Evolutionary conservation across 2,329 filamentous ascomycete species (phyloP).

Genomic region (Tothia fuscella): DNA sequence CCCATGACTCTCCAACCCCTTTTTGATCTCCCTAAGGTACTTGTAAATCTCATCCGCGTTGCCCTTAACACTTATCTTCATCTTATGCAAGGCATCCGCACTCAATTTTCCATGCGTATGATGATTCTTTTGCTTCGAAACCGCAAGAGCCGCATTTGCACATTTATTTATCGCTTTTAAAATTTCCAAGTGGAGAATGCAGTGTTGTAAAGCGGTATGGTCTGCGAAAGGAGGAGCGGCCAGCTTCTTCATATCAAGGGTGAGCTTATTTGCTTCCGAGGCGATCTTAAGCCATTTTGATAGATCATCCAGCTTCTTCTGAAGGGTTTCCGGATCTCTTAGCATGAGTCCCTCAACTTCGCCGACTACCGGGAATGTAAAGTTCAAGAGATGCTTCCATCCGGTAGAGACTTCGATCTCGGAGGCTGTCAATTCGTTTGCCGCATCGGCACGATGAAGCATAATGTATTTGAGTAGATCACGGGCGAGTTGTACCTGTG

Average conservation of each 20-base stretch:
- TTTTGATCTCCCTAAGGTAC: conserved; percentile 11
- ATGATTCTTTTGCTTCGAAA: conserved; percentile 9
- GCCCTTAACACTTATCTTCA: conserved; percentile 1
- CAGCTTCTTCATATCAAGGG: neutral
- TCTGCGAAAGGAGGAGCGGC: neutral
- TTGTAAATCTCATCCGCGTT: conserved; percentile 8
- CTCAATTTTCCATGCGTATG: conserved; percentile 3
- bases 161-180: conserved; percentile 1
- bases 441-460: neutral
- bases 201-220: conserved; percentile 1
- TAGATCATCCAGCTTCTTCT: neutral
- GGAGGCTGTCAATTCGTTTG: neutral
- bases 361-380: neutral
- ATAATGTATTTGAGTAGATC: neutral
- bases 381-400: neutral
- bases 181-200: conserved; percentile 6
- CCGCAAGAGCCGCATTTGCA: neutral
- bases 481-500: neutral
- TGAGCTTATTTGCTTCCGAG: too few species aligned
- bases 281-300: neutral
- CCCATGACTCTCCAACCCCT: conserved; percentile 16
- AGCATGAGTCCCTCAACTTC: neutral
- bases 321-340: neutral
- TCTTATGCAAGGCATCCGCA: conserved; percentile 1
- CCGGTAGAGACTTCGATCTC: neutral